phyloP scores from a whole-genome alignment of 2,329 filamentous ascomycete species.

The Pseudogymnoascus sp. region DNA sequence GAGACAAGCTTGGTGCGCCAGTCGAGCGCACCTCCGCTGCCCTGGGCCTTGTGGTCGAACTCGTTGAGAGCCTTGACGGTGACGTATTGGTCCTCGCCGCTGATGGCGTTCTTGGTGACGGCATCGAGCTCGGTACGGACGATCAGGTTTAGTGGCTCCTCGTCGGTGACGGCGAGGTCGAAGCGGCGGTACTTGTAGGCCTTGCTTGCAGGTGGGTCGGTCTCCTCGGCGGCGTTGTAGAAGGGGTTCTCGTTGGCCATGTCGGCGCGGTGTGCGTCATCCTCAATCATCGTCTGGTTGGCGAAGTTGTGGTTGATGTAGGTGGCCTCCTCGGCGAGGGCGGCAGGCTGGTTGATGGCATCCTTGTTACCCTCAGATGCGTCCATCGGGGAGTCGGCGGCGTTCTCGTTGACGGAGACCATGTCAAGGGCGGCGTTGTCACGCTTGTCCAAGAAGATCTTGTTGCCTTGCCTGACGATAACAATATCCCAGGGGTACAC shows the following conservation, averaged over 20 bases:
- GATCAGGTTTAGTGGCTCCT: slow-evolving; percentile 86
- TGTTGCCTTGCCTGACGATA: slow-evolving; percentile 85
- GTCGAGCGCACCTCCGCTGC: slow-evolving; percentile 88
- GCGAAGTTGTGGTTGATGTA: slow-evolving; percentile 99
- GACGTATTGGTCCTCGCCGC: slow-evolving; percentile 83
- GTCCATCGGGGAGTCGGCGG: slow-evolving; percentile 87
- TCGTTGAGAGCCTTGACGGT: slow-evolving; percentile 97
- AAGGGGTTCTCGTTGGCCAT: slow-evolving; percentile 92
- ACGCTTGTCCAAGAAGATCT: slow-evolving; percentile 98
- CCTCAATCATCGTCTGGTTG: slow-evolving; percentile 88
- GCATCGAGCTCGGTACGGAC: slow-evolving; percentile 95
- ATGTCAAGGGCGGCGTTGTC: slow-evolving; percentile 91
- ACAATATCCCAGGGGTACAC: slow-evolving; percentile 99
- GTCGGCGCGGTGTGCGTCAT: slow-evolving; percentile 66
- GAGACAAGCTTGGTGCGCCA: slow-evolving; percentile 93
- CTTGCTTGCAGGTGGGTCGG: slow-evolving; percentile 89
- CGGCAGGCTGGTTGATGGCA: slow-evolving; percentile 84
- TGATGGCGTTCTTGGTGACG: slow-evolving; percentile 89
- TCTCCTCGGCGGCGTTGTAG: slow-evolving; percentile 90
- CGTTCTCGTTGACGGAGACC: slow-evolving; percentile 99
- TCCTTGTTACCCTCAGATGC: slow-evolving; percentile 89
- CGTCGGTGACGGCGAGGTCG: slow-evolving; percentile 82
- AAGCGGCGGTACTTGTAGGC: slow-evolving; percentile 98
- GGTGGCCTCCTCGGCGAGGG: slow-evolving; percentile 91
- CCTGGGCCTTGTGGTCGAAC: slow-evolving; percentile 96